Conservation (phyloP, 2,329 filamentous ascomycete genomes). For the Kalaharituber pfeilii region DNA sequence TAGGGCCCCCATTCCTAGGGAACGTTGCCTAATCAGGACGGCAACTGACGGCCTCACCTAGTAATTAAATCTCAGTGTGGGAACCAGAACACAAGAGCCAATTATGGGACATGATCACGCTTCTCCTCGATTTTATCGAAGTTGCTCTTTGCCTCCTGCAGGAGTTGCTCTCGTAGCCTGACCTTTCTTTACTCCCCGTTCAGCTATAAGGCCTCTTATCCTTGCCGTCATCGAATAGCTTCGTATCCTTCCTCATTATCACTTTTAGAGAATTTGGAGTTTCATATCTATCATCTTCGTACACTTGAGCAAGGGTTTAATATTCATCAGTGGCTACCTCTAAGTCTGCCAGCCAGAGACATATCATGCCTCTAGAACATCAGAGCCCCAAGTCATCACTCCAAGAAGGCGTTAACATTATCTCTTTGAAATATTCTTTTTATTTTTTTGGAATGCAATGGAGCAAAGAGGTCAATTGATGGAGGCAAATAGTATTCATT, state of each 20-base stretch:
- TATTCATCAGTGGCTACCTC: background rate
- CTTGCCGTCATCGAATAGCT: background rate
- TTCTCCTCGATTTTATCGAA: constrained; percentile 10
- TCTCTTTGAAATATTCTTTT: constrained; percentile 15
- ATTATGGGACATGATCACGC: too few relatives aligned
- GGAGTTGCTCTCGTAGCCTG: background rate
- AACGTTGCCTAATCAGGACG: too few relatives aligned
- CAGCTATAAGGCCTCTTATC: too few relatives aligned
- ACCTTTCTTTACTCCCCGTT: background rate
- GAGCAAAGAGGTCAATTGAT: background rate
- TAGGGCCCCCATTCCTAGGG: too few relatives aligned
- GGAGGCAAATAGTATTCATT: background rate
- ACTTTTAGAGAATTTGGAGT: background rate
- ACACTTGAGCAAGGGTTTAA: background rate
- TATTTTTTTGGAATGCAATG: constrained; percentile 8
- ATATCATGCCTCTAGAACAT: constrained; percentile 19
- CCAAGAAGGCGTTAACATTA: constrained; percentile 20
- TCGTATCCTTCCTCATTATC: background rate
- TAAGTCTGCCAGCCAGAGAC: constrained; percentile 19
- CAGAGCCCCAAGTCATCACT: constrained; percentile 17
- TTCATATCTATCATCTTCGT: background rate
- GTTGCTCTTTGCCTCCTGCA: constrained; percentile 4
- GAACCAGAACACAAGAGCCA: too few relatives aligned
- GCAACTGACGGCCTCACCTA: too few relatives aligned
- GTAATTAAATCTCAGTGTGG: too few relatives aligned